Evolutionary conservation across 106 monocot species (phyloP).

Genomic region (Gastrodia elata): DNA sequence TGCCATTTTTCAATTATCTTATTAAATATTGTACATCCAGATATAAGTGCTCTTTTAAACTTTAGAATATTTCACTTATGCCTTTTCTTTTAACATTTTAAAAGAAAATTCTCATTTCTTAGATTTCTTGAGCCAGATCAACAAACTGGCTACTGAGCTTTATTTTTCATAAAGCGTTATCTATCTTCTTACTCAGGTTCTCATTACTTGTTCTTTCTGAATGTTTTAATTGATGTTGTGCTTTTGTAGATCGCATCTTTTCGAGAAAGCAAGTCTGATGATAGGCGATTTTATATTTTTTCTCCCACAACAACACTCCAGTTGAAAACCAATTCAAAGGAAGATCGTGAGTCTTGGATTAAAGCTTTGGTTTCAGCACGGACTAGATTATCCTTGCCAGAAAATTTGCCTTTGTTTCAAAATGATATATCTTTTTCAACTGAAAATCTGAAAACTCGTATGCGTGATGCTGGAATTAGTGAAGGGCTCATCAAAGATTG

Average conservation of each 20-base stretch:
- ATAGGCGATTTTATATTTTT: constrained; percentile 72
- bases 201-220: not conserved
- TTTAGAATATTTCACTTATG: not conserved
- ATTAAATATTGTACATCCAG: not conserved
- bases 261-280: constrained; percentile 82
- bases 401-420: constrained; percentile 19
- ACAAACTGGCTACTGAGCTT: not conserved
- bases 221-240: not conserved
- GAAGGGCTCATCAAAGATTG: constrained; percentile 68
- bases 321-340: constrained; percentile 55
- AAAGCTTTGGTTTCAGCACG: constrained; percentile 68
- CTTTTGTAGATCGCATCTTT: constrained; percentile 54
- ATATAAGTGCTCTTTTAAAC: not conserved
- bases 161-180: not conserved
- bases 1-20: not conserved
- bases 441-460: constrained; percentile 59
- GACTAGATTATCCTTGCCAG: constrained; percentile 32
- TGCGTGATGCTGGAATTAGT: constrained; percentile 60
- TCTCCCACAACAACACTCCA: constrained; percentile 83
- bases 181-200: not conserved
- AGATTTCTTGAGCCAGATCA: not conserved
- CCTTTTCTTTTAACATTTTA: not conserved
- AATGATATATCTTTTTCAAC: constrained; percentile 56
- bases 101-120: not conserved
- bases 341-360: constrained; percentile 83